Evolutionary conservation across 1,284 basidiomycete genomes (phyloP).

Genomic region (Sutorius eximius): DNA sequence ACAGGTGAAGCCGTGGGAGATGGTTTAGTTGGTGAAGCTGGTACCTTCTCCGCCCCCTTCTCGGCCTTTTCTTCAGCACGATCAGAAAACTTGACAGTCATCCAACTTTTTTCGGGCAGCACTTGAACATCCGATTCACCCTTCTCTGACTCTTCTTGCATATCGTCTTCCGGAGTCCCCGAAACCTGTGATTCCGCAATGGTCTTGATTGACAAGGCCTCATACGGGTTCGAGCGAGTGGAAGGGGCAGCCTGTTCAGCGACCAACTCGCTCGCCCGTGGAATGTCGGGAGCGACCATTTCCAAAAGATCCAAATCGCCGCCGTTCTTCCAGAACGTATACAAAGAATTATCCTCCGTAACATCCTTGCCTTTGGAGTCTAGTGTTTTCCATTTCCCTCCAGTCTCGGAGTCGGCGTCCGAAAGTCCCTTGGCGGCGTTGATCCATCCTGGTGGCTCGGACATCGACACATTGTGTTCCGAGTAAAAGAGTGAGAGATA

Average conservation of each 20-base stretch:
- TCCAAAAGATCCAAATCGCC: slow-evolving; percentile 44
- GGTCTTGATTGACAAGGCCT: slow-evolving; percentile 8
- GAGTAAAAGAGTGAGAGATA: slow-evolving; percentile 45
- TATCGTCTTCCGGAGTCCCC: slow-evolving; percentile 7
- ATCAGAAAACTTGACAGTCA: slow-evolving; percentile 9
- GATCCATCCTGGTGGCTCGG: slow-evolving; percentile 47
- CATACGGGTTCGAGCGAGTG: slow-evolving; percentile 17
- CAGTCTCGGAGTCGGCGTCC: slow-evolving; percentile 23
- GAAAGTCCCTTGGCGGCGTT: slow-evolving; percentile 18
- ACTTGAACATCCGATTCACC: slow-evolving; percentile 12
- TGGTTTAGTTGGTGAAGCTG: neutral
- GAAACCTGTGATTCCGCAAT: slow-evolving; percentile 7
- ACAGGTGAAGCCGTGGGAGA: neutral
- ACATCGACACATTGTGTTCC: slow-evolving; percentile 42
- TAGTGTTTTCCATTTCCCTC: slow-evolving; percentile 23
- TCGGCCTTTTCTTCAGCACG: neutral
- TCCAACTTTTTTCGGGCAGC: slow-evolving; percentile 34
- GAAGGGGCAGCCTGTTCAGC: slow-evolving; percentile 1
- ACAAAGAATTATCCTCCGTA: slow-evolving; percentile 37
- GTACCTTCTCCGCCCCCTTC: slow-evolving; percentile 4
- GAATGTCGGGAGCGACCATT: neutral
- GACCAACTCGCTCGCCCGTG: neutral
- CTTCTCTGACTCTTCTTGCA: slow-evolving; percentile 10
- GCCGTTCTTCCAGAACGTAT: slow-evolving; percentile 48
- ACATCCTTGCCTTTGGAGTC: slow-evolving; percentile 20